Evolutionary conservation across 768 basidiomycete species (phyloP), one percentile per base, ranked within the genome.

Genomic region (Rhizopogon rudus): DNA sequence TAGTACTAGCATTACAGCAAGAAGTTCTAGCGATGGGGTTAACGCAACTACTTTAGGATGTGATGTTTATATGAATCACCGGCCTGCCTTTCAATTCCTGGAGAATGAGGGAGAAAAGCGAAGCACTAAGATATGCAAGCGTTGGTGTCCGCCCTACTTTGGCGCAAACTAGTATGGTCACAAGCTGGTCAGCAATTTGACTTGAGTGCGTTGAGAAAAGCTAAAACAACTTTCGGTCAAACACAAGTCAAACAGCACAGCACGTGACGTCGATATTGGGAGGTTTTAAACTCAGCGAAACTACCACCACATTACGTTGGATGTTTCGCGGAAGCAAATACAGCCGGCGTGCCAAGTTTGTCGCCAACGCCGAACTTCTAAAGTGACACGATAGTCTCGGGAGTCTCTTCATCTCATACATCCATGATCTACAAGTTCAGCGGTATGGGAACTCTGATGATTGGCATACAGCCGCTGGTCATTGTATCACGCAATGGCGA

Each of bases 111-210:
- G 54, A 60, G 46, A 64, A 65, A 68, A 66, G 67, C 58, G 29
- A 44, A 55, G 68, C 67, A 50, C 67, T 70, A 39, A 63, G 67
- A 68, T 65, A 61, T 58, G 29, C 64, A 69, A 44, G 59, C 51
- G 45, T 70, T 35, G 28, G 52, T 68, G 31, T 68, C 51, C 67
- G 67, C 67, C 62, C 68, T 70, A 52, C 67, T 70, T 70, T 70
- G 67, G 67, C 67, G 66, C 67, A 70, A 42, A 70, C 69, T 68
- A 67, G 53, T 41, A 35, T 57, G 42, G 35, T 25, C 40, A 12
- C 52, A 35, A 48, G 51, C 35, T 58, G 68, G 57, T 60, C 59
- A 67, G 67, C 59, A 68, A 68, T 68, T 68, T 68, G 67, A 68
- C 67, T 53, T 60, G 67, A 70, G 67, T 68, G 67, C 68, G 68